Evolutionary conservation across 1,284 basidiomycete species (phyloP).

Genomic region (Phaffia rhodozyma): DNA sequence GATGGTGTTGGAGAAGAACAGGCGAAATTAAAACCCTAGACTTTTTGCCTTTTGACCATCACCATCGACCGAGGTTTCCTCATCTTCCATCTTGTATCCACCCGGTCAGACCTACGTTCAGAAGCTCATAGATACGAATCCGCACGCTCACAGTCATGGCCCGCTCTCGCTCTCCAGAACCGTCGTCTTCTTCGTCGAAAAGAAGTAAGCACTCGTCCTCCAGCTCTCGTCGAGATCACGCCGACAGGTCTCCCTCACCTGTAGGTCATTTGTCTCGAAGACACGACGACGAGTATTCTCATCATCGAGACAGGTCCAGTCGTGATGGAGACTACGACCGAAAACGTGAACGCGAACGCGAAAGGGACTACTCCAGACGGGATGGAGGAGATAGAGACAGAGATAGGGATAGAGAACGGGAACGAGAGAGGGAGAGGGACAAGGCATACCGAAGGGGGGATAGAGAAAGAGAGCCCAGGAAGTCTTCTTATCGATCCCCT

Average conservation of each 20-base stretch:
- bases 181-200: slow-evolving; percentile 5
- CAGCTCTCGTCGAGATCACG: not conserved
- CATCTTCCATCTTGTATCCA: too few species aligned
- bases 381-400: slow-evolving; percentile 18
- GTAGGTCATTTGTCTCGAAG: not conserved
- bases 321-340: slow-evolving; percentile 21
- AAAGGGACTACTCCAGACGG: slow-evolving; percentile 18
- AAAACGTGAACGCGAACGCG: slow-evolving; percentile 25
- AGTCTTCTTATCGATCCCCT: not conserved
- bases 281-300: not conserved
- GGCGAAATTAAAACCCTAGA: too few species aligned
- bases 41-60: too few species aligned
- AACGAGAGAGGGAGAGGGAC: slow-evolving; percentile 19
- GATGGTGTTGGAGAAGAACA: too few species aligned
- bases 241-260: slow-evolving; percentile 6
- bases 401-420: slow-evolving; percentile 21
- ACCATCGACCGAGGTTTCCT: too few species aligned
- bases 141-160: too few species aligned
- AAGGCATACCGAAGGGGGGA: slow-evolving; percentile 22
- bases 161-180: slow-evolving; percentile 7
- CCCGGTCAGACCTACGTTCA: too few species aligned
- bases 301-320: slow-evolving; percentile 10
- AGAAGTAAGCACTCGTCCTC: slow-evolving; percentile 2
- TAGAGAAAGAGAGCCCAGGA: slow-evolving; percentile 19
- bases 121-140: too few species aligned